These are phyloP conservation scores for Lactarius tabidus DNA, from an alignment of 768 basidiomycete species.

Conservation along the genomic window DNA sequence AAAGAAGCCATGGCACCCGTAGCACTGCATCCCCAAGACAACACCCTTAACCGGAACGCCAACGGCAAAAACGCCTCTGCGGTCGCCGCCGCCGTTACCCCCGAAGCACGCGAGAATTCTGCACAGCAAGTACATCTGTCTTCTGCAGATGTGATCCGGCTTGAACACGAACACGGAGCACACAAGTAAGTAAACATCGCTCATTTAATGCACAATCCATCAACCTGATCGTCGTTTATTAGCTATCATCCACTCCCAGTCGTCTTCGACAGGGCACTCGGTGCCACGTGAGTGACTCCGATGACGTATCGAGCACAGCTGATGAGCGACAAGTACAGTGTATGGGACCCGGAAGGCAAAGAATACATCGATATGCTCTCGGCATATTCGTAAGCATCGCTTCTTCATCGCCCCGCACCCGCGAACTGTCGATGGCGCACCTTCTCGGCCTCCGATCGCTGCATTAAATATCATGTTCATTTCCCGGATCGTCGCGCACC, in stretches of 20 bases:
- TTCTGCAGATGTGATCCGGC: constrained; percentile 67
- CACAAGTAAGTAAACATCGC: constrained; percentile 76
- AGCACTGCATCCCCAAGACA: constrained; percentile 15
- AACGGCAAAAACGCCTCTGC: constrained; percentile 23
- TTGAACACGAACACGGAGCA: constrained; percentile 80
- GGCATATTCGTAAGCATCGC: constrained; percentile 80
- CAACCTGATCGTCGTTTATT: constrained; percentile 18
- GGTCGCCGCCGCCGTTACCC: not conserved
- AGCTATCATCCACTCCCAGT: constrained; percentile 96
- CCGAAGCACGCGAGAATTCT: constrained; percentile 13
- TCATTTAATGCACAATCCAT: not conserved
- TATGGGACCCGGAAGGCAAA: constrained; percentile 93
- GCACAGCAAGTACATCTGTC: constrained; percentile 36
- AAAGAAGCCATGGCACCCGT: constrained; percentile 19
- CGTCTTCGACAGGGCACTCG: constrained; percentile 86
- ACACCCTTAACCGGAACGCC: constrained; percentile 8
- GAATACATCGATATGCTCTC: constrained; percentile 98
- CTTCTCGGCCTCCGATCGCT: not conserved
- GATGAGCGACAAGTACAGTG: constrained; percentile 38
- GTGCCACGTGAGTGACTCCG: constrained; percentile 69
- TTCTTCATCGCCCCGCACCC: not conserved
- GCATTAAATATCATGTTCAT: not conserved
- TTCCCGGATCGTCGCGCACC: too few relatives aligned
- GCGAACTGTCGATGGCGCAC: not conserved
- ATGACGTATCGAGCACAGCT: constrained; percentile 20